These are phyloP conservation scores for Arachis hypogaea DNA, from an alignment of 306 rosid genomes.

Conservation along the genomic window DNA sequence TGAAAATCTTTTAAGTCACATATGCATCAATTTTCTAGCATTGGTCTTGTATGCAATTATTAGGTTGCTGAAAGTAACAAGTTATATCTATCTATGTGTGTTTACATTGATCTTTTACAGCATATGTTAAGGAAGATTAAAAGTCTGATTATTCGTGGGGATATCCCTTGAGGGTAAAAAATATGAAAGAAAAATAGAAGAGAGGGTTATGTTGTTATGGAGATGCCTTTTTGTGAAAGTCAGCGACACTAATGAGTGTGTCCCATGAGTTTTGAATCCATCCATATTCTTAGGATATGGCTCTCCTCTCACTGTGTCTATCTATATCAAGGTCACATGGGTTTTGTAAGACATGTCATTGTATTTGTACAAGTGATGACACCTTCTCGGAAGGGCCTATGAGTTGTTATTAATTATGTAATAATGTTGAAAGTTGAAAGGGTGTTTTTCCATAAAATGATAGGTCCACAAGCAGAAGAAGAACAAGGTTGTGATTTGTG, in stretches of 20 bases:
- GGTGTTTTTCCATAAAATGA: background rate
- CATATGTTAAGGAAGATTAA: background rate
- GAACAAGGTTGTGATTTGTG: too few relatives aligned
- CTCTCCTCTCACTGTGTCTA: background rate
- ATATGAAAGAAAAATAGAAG: too few relatives aligned
- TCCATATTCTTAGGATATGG: constrained; percentile 6
- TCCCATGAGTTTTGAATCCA: background rate
- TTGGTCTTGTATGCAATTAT: constrained; percentile 20
- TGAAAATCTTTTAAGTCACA: background rate
- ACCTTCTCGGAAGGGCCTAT: background rate
- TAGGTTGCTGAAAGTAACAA: constrained; percentile 22
- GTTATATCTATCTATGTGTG: background rate
- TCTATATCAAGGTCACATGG: constrained; percentile 9
- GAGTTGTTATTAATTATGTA: too few relatives aligned
- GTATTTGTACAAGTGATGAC: background rate
- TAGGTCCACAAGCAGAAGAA: constrained; percentile 23
- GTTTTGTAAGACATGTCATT: background rate
- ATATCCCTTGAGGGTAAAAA: background rate
- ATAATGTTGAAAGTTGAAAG: background rate
- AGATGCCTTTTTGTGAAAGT: constrained; percentile 27
- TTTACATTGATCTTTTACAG: background rate
- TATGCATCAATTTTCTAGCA: background rate
- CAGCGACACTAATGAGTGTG: constrained; percentile 38
- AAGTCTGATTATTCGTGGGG: constrained; percentile 24
- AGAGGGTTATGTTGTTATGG: background rate